phyloP scores from a whole-genome alignment of 805 yeast genomes.

The Cyberlindnera xishuangbannaensis region DNA sequence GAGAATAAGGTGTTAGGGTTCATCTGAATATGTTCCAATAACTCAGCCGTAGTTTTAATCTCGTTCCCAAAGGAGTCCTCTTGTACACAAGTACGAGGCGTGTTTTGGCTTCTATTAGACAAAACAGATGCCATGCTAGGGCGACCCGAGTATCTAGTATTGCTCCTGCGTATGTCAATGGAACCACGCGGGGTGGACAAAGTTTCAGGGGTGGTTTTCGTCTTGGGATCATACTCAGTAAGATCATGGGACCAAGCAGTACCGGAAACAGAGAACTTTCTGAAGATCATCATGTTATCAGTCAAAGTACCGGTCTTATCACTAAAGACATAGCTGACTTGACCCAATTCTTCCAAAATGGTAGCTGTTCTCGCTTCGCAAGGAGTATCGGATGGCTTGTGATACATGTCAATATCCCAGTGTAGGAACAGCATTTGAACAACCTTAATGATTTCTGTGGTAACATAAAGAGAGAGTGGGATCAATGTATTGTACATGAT shows the following conservation, averaged over 20 bases:
- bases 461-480: constrained; percentile 90
- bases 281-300: constrained; percentile 87
- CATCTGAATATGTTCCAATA: constrained; percentile 63
- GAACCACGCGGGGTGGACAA: constrained; percentile 25
- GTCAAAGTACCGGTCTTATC: constrained; percentile 98
- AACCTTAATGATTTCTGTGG: constrained; percentile 92
- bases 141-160: constrained; percentile 41
- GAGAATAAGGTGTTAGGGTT: constrained; percentile 70
- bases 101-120: constrained; percentile 7
- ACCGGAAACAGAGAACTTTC: constrained; percentile 85
- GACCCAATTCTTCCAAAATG: constrained; percentile 93
- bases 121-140: constrained; percentile 51
- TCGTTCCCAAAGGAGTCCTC: constrained; percentile 1
- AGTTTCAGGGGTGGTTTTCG: neutral
- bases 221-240: constrained; percentile 29
- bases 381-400: constrained; percentile 76
- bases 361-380: constrained; percentile 95
- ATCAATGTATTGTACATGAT: constrained; percentile 97
- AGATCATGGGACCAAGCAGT: constrained; percentile 82
- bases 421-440: constrained; percentile 78
- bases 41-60: constrained; percentile 53
- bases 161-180: constrained; percentile 35
- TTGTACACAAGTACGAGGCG: neutral
- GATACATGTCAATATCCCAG: constrained; percentile 93
- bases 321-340: constrained; percentile 88